Evolutionary conservation across 495 filamentous ascomycete genomes (phyloP).

Genomic region (Penicillium turbatum): DNA sequence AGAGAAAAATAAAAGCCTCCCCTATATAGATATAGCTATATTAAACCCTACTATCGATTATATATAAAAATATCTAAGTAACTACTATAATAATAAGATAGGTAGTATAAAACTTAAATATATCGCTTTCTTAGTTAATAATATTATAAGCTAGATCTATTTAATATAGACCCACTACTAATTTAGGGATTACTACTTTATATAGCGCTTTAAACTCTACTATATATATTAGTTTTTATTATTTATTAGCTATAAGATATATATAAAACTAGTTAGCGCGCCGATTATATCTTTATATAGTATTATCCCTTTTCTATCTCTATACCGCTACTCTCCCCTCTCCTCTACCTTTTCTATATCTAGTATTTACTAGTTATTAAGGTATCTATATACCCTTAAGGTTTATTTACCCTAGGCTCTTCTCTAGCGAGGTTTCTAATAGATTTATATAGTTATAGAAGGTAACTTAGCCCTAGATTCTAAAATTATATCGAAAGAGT

Average conservation of each 20-base stretch:
- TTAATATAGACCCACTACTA: constrained; percentile 18
- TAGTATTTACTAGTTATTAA: too few relatives aligned
- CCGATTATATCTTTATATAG: neutral
- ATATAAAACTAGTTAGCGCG: constrained; percentile 21
- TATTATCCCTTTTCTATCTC: constrained; percentile 7
- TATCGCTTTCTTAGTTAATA: constrained; percentile 27
- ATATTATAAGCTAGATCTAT: constrained; percentile 28
- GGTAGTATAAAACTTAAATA: constrained; percentile 32
- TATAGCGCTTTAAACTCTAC: constrained; percentile 27
- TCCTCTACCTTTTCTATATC: too few relatives aligned
- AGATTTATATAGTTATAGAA: too few relatives aligned
- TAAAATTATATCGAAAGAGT: too few relatives aligned
- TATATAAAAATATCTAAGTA: constrained; percentile 47
- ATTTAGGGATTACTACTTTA: constrained; percentile 25
- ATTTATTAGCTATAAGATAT: constrained; percentile 18
- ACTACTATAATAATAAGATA: constrained; percentile 36
- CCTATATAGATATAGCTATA: constrained; percentile 46
- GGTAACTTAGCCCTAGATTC: too few relatives aligned
- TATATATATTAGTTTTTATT: constrained; percentile 2
- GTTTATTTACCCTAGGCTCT: too few relatives aligned
- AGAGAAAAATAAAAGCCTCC: constrained; percentile 45
- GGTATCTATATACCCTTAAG: too few relatives aligned
- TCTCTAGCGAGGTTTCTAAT: too few relatives aligned
- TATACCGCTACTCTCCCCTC: too few relatives aligned
- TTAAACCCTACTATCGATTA: constrained; percentile 38